Base-by-base conservation (phyloP, 164 flowering plant species). In the Tinospora cordifolia region DNA sequence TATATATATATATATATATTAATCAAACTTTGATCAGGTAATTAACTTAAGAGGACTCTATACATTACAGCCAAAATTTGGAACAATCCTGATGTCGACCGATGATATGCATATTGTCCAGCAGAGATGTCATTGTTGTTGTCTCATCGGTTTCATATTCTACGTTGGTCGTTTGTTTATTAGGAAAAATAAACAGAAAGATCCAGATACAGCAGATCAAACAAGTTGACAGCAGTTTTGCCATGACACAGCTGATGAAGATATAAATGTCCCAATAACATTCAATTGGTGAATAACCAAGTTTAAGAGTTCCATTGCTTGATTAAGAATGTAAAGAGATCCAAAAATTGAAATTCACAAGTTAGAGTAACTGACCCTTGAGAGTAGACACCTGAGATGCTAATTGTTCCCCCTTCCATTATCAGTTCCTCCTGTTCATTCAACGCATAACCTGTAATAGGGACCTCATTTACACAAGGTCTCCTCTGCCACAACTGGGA, bases 391-490 rank as follows among this genome's bases (percentile, higher is more conserved):
- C 88, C 88, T 25, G 98, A 86, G 34, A 94, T 76, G 78, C 78
- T 90, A 59, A 92, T 92, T 9, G 92, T 90, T 34, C 99, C 99
- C 38, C 92, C 96, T 86, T 94, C 98, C 75, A 94, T 72, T 6
- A 78, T 60, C 71, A 88, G 72, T 24, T 88, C 93, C 69, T 89
- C 93, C 51, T 68, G 88, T 30, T 82, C 84, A 65, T 72, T 81
- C 63, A 75, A 64, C 7, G 67, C 38, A 75, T 89, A 86, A 69
- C 69, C 69, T 19, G 70, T 72, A 17, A 65, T 17, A 19, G 82
- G 85, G 69, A 77, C 76, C 12, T 85, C 92, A n/a, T 75, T 71
- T 46, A 84, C 27, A 78, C 74, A 79, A 79, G 66, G 62, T 70
- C 68, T 30, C 60, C 69, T 71, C 39, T 68, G 81, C 79, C 79